These are phyloP conservation scores for Lobosporangium transversale DNA, from an alignment of 192 early-diverging fungal genomes.

Conservation along the genomic window DNA sequence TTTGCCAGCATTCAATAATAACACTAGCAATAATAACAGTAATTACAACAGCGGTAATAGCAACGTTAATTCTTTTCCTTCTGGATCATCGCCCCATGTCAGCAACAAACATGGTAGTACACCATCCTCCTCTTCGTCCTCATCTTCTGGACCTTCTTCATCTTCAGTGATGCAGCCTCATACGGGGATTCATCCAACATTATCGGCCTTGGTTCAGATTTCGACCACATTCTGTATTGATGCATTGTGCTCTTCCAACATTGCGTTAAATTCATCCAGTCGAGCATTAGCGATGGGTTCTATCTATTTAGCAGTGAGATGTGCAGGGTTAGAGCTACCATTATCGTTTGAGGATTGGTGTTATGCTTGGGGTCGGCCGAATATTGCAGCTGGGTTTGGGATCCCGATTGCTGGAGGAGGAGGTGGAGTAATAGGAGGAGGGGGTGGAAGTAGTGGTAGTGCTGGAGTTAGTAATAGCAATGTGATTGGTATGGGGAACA, in stretches of 20 bases:
- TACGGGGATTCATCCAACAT: conserved; percentile 40
- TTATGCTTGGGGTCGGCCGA: conserved; percentile 45
- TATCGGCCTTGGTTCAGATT: conserved; percentile 47
- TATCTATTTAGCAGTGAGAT: conserved; percentile 43
- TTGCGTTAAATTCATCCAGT: conserved; percentile 45
- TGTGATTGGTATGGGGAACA: background rate
- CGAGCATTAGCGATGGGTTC: conserved; percentile 46
- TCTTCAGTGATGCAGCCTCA: conserved; percentile 12
- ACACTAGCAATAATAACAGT: background rate
- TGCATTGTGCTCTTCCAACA: conserved; percentile 36
- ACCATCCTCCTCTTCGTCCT: conserved; percentile 23
- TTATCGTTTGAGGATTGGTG: conserved; percentile 51
- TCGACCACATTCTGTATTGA: conserved; percentile 52
- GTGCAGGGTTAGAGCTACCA: conserved; percentile 40
- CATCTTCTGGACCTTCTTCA: background rate
- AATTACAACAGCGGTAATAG: background rate
- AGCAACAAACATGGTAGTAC: conserved; percentile 31
- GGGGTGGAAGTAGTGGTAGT: background rate
- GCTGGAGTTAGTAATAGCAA: background rate
- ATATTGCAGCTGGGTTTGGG: conserved; percentile 39
- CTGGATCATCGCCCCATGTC: too few relatives aligned
- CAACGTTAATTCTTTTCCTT: too few relatives aligned
- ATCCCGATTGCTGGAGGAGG: conserved; percentile 6
- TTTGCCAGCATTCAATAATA: conserved; percentile 16
- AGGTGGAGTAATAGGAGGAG: background rate